Evolutionary conservation across 1,284 basidiomycete genomes (phyloP).

Genomic region (Ceratobasidium papillatum): DNA sequence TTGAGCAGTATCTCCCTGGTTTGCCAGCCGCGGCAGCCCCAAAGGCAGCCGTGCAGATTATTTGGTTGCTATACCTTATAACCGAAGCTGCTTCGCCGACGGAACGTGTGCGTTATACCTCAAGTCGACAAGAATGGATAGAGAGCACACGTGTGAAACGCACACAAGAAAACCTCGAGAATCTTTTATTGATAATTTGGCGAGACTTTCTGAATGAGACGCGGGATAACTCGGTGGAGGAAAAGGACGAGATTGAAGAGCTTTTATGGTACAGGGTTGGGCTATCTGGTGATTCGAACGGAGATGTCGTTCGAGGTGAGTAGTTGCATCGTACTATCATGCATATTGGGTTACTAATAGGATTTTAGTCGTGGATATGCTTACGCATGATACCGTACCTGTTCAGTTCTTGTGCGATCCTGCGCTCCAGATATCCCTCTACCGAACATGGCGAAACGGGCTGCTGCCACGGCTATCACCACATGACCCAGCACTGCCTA

Average conservation of each 20-base stretch:
- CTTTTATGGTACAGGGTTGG: slow-evolving; percentile 38
- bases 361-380: slow-evolving; percentile 33
- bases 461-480: slow-evolving; percentile 7
- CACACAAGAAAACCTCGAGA: slow-evolving; percentile 24
- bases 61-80: slow-evolving; percentile 24
- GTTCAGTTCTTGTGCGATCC: slow-evolving; percentile 27
- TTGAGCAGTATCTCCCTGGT: slow-evolving; percentile 27
- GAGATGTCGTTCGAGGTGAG: slow-evolving; percentile 33
- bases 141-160: slow-evolving; percentile 13
- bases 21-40: slow-evolving; percentile 9
- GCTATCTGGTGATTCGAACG: slow-evolving; percentile 18
- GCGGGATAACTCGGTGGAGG: slow-evolving; percentile 9
- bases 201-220: slow-evolving; percentile 16
- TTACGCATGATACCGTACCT: slow-evolving; percentile 17
- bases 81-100: slow-evolving; percentile 19
- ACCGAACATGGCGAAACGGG: slow-evolving; percentile 22
- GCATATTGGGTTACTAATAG: neutral
- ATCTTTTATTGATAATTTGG: slow-evolving; percentile 7
- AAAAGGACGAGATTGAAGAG: slow-evolving; percentile 29
- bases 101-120: slow-evolving; percentile 5
- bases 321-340: neutral
- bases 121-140: slow-evolving; percentile 34
- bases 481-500: slow-evolving; percentile 7
- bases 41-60: slow-evolving; percentile 26
- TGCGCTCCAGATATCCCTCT: slow-evolving; percentile 35